Evolutionary conservation across 371 early-diverging fungal genomes (phyloP).

Genomic region (Thermomucor indicae-seudaticae): DNA sequence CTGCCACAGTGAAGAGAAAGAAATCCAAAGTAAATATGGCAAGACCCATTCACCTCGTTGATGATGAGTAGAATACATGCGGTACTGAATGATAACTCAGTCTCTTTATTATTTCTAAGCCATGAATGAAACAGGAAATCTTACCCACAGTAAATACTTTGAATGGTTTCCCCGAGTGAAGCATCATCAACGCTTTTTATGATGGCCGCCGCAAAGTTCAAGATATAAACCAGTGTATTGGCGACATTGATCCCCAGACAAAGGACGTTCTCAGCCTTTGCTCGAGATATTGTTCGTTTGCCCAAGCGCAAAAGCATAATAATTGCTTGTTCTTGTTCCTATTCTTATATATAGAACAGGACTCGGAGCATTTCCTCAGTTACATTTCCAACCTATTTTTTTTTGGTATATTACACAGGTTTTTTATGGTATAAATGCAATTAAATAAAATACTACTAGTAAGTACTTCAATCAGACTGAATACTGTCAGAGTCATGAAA

Average conservation of each 20-base stretch:
- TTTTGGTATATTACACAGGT: too few species aligned
- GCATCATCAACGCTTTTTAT: conserved; percentile 26
- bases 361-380: too few species aligned
- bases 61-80: conserved; percentile 21
- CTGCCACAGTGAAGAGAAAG: conserved; percentile 28
- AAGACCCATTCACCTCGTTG: conserved; percentile 22
- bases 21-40: conserved; percentile 31
- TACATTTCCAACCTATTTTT: too few species aligned
- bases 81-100: conserved; percentile 5
- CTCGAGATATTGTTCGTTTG: conserved; percentile 27
- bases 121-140: background rate
- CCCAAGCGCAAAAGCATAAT: too few species aligned
- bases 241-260: conserved; percentile 20
- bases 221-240: conserved; percentile 21
- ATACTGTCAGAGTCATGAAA: too few species aligned
- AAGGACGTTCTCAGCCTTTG: conserved; percentile 31
- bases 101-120: too few species aligned
- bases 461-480: too few species aligned
- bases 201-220: conserved; percentile 32
- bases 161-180: conserved; percentile 32
- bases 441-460: too few species aligned
- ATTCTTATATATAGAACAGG: too few species aligned
- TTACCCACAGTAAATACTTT: conserved; percentile 38
- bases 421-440: too few species aligned
- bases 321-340: too few species aligned